phyloP scores from a whole-genome alignment of 495 filamentous ascomycete species.

The Aspergillus heteromorphus region DNA sequence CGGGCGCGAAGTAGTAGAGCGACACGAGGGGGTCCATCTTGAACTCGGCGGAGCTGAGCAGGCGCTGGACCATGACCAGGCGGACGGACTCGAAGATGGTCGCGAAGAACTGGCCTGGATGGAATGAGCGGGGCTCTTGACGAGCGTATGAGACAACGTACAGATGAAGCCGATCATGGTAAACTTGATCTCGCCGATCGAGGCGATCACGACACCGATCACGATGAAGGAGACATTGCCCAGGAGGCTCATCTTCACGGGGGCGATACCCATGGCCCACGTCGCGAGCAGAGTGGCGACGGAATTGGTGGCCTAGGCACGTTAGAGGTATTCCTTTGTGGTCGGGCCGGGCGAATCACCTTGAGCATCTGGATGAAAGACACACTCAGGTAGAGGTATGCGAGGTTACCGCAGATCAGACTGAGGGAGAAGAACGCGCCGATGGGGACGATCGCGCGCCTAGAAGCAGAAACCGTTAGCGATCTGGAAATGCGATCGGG shows the following conservation, averaged over 20 bases:
- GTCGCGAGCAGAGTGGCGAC: constrained; percentile 76
- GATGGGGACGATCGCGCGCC: constrained; percentile 78
- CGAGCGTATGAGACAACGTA: background rate
- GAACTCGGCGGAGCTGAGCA: constrained; percentile 80
- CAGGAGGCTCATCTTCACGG: constrained; percentile 65
- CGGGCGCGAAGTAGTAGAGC: constrained; percentile 88
- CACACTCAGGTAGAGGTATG: constrained; percentile 83
- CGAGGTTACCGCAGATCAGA: constrained; percentile 84
- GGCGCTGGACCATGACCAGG: constrained; percentile 79
- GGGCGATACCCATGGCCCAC: constrained; percentile 69
- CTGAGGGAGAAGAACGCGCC: constrained; percentile 84
- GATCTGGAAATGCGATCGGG: background rate
- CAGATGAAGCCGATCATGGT: constrained; percentile 72
- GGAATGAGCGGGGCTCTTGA: background rate
- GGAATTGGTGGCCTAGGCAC: constrained; percentile 70
- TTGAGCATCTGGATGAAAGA: constrained; percentile 96
- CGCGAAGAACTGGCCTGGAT: constrained; percentile 59
- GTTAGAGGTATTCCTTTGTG: background rate
- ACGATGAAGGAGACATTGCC: constrained; percentile 81
- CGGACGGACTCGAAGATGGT: constrained; percentile 81
- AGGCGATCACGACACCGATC: constrained; percentile 77
- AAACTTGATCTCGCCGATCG: constrained; percentile 84
- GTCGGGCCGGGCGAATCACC: constrained; percentile 37
- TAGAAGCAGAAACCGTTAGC: constrained; percentile 9
- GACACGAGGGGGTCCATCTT: constrained; percentile 95